These are phyloP conservation scores for Carnegiea gigantea DNA, from an alignment of 179 eudicot species.

Conservation along the genomic window DNA sequence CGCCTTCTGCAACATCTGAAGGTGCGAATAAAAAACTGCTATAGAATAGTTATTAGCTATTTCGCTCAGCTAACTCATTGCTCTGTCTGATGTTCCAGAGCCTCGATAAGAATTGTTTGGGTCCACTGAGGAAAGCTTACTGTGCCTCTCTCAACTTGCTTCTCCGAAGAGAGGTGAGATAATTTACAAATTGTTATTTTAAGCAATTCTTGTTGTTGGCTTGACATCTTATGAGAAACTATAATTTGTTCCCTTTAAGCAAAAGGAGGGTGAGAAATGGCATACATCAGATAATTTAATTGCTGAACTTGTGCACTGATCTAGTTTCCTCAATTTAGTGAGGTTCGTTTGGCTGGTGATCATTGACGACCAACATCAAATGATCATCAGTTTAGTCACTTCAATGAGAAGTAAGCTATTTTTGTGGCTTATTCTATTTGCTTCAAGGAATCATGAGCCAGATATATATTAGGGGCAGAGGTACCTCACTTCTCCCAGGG, in stretches of 20 bases:
- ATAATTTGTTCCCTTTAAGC: not conserved
- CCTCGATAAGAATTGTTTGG: slow-evolving; percentile 83
- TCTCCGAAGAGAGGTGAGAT: slow-evolving; percentile 82
- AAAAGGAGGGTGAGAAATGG: not conserved
- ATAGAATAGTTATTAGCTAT: not conserved
- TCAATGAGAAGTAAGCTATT: not conserved
- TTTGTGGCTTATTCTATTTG: not conserved
- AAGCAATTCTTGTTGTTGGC: not conserved
- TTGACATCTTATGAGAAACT: not conserved
- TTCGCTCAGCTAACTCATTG: slow-evolving; percentile 14
- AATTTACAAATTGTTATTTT: slow-evolving; percentile 1
- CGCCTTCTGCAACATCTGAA: slow-evolving; percentile 94
- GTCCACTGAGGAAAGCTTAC: slow-evolving; percentile 88
- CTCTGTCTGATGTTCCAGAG: slow-evolving; percentile 45
- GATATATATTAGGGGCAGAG: not conserved
- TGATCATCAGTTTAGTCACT: not conserved
- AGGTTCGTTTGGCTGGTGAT: not conserved
- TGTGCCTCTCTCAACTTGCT: slow-evolving; percentile 93
- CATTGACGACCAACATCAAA: not conserved
- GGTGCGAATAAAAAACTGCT: slow-evolving; percentile 36
- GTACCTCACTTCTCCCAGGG: not conserved
- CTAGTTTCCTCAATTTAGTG: not conserved
- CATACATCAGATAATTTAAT: no score
- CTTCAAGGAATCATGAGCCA: not conserved
- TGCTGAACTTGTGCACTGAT: not conserved